These are phyloP conservation scores for Magnolia kwangsiensis DNA, from an alignment of 164 flowering plant species.

Conservation along the genomic window DNA sequence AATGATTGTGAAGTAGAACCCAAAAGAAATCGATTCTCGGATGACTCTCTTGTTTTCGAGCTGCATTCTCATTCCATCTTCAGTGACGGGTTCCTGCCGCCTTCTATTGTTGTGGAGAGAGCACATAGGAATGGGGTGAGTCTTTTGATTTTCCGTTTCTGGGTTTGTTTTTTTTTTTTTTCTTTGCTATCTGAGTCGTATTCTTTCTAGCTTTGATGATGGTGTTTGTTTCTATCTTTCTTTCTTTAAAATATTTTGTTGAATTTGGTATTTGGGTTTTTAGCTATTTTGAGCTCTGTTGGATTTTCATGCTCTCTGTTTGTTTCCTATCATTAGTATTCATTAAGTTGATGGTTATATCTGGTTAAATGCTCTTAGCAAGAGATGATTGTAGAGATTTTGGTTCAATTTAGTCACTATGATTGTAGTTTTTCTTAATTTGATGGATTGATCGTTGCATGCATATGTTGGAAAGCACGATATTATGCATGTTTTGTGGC, in stretches of 20 bases:
- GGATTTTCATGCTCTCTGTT: no score
- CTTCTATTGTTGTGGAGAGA: slow-evolving; percentile 80
- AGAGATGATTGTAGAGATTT: no score
- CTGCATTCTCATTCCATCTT: slow-evolving; percentile 80
- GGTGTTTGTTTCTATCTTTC: neutral
- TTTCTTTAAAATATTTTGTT: neutral
- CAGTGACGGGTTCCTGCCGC: slow-evolving; percentile 93
- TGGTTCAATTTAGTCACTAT: no score
- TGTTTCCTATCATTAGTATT: no score
- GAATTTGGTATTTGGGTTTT: neutral
- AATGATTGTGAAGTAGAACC: slow-evolving; percentile 48
- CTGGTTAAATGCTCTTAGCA: no score
- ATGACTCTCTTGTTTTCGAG: slow-evolving; percentile 65
- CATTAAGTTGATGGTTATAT: no score
- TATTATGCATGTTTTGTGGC: no score
- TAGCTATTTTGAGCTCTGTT: neutral
- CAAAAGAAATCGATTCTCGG: slow-evolving; percentile 8
- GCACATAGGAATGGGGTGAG: slow-evolving; percentile 91
- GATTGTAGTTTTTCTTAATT: no score
- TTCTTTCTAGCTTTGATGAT: neutral
- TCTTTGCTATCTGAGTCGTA: neutral
- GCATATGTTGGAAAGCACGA: no score
- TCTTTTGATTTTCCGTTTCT: neutral
- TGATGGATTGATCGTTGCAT: no score
- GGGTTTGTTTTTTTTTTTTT: neutral